These are phyloP conservation scores for Fusarium sp. DNA, from an alignment of 2,329 filamentous ascomycete genomes.

Conservation along the genomic window DNA sequence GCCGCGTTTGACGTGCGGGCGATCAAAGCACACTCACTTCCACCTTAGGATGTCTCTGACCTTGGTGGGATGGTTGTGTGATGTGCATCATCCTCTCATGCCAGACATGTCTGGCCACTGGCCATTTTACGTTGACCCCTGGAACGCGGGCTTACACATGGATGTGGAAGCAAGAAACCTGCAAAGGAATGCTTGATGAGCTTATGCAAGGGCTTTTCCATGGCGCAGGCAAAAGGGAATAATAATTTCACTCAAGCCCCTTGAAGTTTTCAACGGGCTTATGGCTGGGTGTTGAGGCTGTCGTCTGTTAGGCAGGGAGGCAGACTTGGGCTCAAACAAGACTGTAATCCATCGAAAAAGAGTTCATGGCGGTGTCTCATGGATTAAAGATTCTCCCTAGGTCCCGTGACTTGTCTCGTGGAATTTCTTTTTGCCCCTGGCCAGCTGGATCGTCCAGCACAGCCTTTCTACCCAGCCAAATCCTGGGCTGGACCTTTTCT, in stretches of 20 bases:
- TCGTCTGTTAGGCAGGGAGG: neutral
- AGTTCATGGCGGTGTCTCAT: neutral
- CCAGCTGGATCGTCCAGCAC: conserved; percentile 4
- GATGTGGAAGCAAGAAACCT: neutral
- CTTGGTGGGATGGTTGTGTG: neutral
- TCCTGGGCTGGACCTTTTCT: conserved; percentile 15
- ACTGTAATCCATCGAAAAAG: neutral
- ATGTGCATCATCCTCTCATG: neutral
- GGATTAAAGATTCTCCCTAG: neutral
- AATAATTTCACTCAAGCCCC: neutral
- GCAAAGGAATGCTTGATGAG: neutral
- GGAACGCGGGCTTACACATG: conserved; percentile 5
- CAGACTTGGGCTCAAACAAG: neutral
- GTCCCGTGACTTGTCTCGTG: conserved; percentile 19
- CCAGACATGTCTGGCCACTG: neutral
- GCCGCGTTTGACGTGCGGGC: conserved; percentile 8
- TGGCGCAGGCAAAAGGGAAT: neutral
- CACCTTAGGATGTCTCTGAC: neutral
- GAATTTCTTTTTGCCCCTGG: conserved; percentile 9
- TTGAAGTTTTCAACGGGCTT: neutral
- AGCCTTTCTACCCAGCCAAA: conserved; percentile 15
- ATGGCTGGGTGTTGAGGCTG: neutral
- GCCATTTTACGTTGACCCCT: neutral
- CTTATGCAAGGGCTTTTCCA: neutral
- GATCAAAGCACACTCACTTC: conserved; percentile 14